Conservation (phyloP, 495 filamentous ascomycete genomes). For the Cryomyces minteri region DNA sequence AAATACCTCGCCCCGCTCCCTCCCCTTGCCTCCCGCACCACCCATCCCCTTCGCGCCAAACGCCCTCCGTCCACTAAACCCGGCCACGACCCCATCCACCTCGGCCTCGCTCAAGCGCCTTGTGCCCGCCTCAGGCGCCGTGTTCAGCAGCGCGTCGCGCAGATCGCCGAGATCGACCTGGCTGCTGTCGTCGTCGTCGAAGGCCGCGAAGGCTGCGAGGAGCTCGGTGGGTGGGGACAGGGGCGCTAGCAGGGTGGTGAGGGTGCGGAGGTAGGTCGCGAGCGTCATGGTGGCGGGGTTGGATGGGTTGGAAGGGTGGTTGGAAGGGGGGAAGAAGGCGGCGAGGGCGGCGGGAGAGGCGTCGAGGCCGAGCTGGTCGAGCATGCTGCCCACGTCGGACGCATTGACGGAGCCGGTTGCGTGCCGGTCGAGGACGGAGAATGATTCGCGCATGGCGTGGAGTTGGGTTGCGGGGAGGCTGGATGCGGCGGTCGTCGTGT, state of each 20-base stretch:
- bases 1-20: constrained; percentile 47
- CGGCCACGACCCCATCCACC: constrained; percentile 64
- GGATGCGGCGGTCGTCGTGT: background rate
- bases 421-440: constrained; percentile 70
- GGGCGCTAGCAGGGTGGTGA: constrained; percentile 51
- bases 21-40: constrained; percentile 25
- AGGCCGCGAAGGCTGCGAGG: constrained; percentile 73
- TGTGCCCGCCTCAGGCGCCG: constrained; percentile 57
- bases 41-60: constrained; percentile 38
- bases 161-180: constrained; percentile 75
- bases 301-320: constrained; percentile 31
- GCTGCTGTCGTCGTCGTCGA: constrained; percentile 89
- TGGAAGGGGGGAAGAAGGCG: constrained; percentile 40
- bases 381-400: constrained; percentile 63
- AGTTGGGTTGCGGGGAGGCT: constrained; percentile 17
- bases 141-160: constrained; percentile 64
- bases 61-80: constrained; percentile 64
- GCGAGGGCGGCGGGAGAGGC: constrained; percentile 38
- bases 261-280: constrained; percentile 60
- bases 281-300: constrained; percentile 37
- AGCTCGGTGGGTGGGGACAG: constrained; percentile 63
- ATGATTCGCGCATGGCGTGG: constrained; percentile 53
- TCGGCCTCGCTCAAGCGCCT: constrained; percentile 48
- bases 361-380: constrained; percentile 50
- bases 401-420: constrained; percentile 57